A percentile compares a stretch with the other conserved stretches of the same genome.
Evolutionary conservation across 768 basidiomycete genomes (phyloP).

Genomic region (Panaeolus papilionaceus): DNA sequence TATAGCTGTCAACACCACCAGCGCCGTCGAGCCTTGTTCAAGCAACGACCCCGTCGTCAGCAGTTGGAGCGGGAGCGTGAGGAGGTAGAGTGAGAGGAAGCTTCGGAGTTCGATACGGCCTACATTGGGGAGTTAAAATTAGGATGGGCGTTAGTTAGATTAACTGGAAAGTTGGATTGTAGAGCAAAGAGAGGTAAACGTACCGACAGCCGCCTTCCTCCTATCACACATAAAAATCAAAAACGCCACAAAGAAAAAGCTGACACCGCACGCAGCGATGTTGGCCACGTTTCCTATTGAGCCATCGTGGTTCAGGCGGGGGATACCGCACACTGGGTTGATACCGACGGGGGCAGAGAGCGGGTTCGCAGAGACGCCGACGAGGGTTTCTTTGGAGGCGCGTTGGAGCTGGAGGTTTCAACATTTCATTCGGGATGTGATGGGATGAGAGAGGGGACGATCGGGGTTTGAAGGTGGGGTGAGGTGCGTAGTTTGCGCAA

Average conservation of each 20-base stretch:
- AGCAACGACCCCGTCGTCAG: constrained; percentile 82
- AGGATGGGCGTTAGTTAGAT: no score
- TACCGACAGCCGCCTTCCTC: constrained; percentile 86
- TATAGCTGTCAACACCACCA: constrained; percentile 75
- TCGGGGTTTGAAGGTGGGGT: constrained; percentile 9
- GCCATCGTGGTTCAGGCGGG: constrained; percentile 58
- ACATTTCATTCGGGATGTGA: no score
- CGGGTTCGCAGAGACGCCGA: constrained; percentile 50
- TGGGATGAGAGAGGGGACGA: neutral
- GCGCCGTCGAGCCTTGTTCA: constrained; percentile 73
- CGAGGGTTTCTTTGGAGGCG: constrained; percentile 34
- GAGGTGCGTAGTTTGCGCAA: neutral
- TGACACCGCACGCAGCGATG: constrained; percentile 80
- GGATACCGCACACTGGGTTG: constrained; percentile 82
- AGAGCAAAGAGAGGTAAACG: constrained; percentile 18
- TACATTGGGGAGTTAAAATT: constrained; percentile 18
- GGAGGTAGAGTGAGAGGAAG: constrained; percentile 69
- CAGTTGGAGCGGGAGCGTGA: constrained; percentile 81
- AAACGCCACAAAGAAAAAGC: constrained; percentile 61
- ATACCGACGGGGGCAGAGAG: constrained; percentile 79
- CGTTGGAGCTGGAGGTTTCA: constrained; percentile 41
- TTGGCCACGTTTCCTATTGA: constrained; percentile 87
- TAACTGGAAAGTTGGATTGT: neutral
- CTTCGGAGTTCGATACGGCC: constrained; percentile 76
- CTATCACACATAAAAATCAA: constrained; percentile 65